Evolutionary conservation across 768 basidiomycete genomes (phyloP), one percentile per base, ranked within the genome.

Genomic region (Boletus sensibilis): DNA sequence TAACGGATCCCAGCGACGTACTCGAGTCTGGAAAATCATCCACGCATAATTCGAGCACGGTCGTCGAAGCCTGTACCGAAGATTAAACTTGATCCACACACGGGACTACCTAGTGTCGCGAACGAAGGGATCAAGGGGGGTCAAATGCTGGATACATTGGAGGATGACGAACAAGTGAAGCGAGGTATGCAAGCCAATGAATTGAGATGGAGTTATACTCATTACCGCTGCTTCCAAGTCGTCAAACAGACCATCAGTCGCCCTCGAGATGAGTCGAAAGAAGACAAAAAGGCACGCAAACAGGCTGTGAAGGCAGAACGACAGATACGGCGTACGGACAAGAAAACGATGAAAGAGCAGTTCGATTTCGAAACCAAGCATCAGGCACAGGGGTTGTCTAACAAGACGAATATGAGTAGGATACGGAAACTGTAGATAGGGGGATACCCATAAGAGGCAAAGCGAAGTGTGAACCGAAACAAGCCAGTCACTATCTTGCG

Each of bases 1-100:
- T 58, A 62, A 60, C 43, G n/a, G 40, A 42, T 48, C 31, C 20
- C 66, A 97, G 96, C 90, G 10, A 98, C 95, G 11, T 95, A 94
- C 68, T 89, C 93, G n/a, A 99, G 97, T 67, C 79, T 98, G 8
- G 97, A 97, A 70, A 99, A 99, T 66, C 97, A 98, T 69, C 97
- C 97, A 0, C 84, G 88, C 10, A 75, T 97, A 33, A 94, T 99
- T 56, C 82, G 84, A 25, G 84, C 86, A 20, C 78, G 86, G 34
- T 79, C 84, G 56, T 66, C 73, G 39, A 79, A 76, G 64, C 73
- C 75, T 21, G 78, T 81, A 0, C 78, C 86, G 0, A 88, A 83
- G 69, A 92, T 95, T 60, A 66, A 71, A 29, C 75, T 95, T 29
- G 87, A 96, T 67, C 79, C 84, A 1, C 86, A 82, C 60, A 93